These are phyloP conservation scores for Pseudocercospora fijiensis DNA, from an alignment of 2,329 filamentous ascomycete species.

Conservation along the genomic window DNA sequence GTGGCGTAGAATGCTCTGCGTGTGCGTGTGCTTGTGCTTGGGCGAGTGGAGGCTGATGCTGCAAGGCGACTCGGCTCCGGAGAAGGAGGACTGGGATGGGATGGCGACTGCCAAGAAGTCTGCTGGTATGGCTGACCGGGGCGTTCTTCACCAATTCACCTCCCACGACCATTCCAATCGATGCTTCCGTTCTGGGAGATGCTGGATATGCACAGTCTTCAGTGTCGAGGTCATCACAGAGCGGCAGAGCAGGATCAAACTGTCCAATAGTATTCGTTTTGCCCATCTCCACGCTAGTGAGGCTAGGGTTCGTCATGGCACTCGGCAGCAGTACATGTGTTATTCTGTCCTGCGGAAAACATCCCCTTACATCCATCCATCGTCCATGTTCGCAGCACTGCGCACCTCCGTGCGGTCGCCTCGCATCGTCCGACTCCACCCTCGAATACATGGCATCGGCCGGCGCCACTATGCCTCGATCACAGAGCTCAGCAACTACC, in stretches of 20 bases:
- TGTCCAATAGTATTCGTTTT: not conserved
- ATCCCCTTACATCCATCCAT: not conserved
- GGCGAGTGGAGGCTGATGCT: not conserved
- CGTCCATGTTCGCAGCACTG: slow-evolving; percentile 29
- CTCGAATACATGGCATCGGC: not conserved
- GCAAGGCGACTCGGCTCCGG: not conserved
- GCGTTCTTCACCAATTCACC: not conserved
- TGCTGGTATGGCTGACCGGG: not conserved
- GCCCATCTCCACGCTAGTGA: not conserved
- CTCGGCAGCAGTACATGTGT: not conserved
- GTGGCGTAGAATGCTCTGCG: not conserved
- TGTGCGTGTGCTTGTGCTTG: not conserved
- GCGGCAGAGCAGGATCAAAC: not conserved
- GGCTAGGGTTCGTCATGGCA: not conserved
- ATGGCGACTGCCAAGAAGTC: not conserved
- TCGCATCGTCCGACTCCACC: slow-evolving; percentile 19
- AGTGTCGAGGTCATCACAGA: not conserved
- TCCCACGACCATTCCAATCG: not conserved
- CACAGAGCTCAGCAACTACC: slow-evolving; percentile 70
- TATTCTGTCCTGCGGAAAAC: not conserved
- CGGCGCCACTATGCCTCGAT: slow-evolving; percentile 58
- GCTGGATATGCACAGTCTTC: not conserved
- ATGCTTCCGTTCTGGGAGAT: not conserved
- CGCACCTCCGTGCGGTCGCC: slow-evolving; percentile 26
- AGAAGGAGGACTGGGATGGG: not conserved